A percentile compares a stretch with the other conserved stretches of the same genome.
Evolutionary conservation across 2,329 filamentous ascomycete genomes (phyloP).

Genomic region (Fusarium sp.): DNA sequence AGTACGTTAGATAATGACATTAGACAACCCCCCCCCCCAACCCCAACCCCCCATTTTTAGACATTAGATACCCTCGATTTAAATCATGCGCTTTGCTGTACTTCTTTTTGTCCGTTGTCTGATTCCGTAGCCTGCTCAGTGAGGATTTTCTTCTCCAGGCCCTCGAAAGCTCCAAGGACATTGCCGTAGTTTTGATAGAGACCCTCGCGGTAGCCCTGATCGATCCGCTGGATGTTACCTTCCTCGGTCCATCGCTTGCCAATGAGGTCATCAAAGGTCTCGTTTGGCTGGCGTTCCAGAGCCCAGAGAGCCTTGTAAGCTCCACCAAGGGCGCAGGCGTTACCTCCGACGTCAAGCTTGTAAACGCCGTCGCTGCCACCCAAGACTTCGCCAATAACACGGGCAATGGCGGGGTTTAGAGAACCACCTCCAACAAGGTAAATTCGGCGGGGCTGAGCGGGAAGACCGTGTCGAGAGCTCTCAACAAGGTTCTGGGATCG

Average conservation of each 20-base stretch:
- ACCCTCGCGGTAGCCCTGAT: constrained; percentile 81
- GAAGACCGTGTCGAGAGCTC: constrained; percentile 67
- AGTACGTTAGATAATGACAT: constrained; percentile 67
- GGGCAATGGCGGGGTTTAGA: constrained; percentile 88
- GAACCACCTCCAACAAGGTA: constrained; percentile 96
- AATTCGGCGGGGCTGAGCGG: constrained; percentile 87
- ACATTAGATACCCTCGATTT: constrained; percentile 48
- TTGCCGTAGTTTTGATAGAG: constrained; percentile 83
- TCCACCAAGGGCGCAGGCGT: constrained; percentile 92
- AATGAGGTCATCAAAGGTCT: constrained; percentile 91
- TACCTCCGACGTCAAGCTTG: constrained; percentile 92
- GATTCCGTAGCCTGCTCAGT: constrained; percentile 48
- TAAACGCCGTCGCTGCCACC: constrained; percentile 92
- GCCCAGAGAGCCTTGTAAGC: constrained; percentile 98
- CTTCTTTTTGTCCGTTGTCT: constrained; percentile 17
- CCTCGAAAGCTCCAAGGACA: constrained; percentile 80
- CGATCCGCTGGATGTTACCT: constrained; percentile 84
- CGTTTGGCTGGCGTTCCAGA: constrained; percentile 73
- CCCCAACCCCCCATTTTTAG: constrained; percentile 41
- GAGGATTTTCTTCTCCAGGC: constrained; percentile 78
- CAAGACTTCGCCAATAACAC: constrained; percentile 87
- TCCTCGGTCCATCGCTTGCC: constrained; percentile 87
- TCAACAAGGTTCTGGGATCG: constrained; percentile 83
- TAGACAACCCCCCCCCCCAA: constrained; percentile 21
- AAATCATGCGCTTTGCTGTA: constrained; percentile 33